Percentiles rank a stretch among this genome's conserved stretches.
These are phyloP conservation scores for Lignosus rhinocerotis DNA, from an alignment of 1,284 basidiomycete species.

Conservation along the genomic window DNA sequence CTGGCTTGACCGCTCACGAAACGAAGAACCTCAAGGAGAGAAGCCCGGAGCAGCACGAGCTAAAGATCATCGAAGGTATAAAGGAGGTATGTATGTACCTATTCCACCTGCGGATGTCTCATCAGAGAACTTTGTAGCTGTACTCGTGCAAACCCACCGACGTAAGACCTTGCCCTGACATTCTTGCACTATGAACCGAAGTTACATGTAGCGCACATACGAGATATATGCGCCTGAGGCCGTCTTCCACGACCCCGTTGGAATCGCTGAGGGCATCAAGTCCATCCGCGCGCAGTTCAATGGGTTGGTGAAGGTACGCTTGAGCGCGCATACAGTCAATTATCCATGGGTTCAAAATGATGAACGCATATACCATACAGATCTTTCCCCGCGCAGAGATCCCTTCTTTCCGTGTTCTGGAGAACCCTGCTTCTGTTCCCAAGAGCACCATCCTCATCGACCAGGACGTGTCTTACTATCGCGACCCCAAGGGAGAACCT, in stretches of 20 bases:
- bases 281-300: slow-evolving; percentile 50
- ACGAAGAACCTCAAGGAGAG: slow-evolving; percentile 42
- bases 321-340: background rate
- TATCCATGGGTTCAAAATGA: background rate
- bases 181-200: background rate
- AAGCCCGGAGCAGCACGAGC: slow-evolving; percentile 37
- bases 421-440: slow-evolving; percentile 42
- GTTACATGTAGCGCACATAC: slow-evolving; percentile 40
- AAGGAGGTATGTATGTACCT: slow-evolving; percentile 36
- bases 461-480: slow-evolving; percentile 50
- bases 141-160: slow-evolving; percentile 46
- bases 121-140: slow-evolving; percentile 30
- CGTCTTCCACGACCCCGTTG: slow-evolving; percentile 51
- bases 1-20: slow-evolving; percentile 42
- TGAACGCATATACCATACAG: slow-evolving; percentile 23
- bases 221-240: slow-evolving; percentile 45
- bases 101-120: background rate
- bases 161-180: slow-evolving; percentile 26
- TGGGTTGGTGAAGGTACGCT: slow-evolving; percentile 43
- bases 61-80: slow-evolving; percentile 40
- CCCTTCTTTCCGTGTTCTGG: slow-evolving; percentile 43
- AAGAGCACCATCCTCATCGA: slow-evolving; percentile 46
- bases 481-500: slow-evolving; percentile 39
- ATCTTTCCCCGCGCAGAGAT: slow-evolving; percentile 47
- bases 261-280: slow-evolving; percentile 44